Base-by-base conservation (phyloP, 164 flowering plant genomes). In the Liriodendron chinense region DNA sequence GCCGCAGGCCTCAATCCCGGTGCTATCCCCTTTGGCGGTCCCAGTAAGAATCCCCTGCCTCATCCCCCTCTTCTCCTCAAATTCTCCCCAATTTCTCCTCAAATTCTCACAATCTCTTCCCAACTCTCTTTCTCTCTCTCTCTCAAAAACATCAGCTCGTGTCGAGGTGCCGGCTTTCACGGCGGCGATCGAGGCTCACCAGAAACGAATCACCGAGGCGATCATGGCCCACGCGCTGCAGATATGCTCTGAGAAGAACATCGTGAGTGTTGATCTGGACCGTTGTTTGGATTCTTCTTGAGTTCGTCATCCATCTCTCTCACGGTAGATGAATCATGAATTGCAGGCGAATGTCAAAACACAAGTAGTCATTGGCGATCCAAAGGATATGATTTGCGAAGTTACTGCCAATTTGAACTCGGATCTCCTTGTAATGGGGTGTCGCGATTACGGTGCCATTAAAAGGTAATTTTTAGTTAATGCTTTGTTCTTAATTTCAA, bases 341-440 rank as follows among this genome's bases (percentile, higher is more conserved):
- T 47, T 62, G 47, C 74, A 94, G 98, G 90, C 76, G 50, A 83
- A 80, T 71, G 88, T 86, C 20, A 87, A 87, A 47, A 89, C 90
- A 0, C 75, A 83, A 50, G 91, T 91, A 50, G 86, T 90, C 21
- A 73, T 88, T 72, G 97, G 97, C 23, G 91, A 94, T 79, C 89
- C 98, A 10, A 94, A 87, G 86, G 92, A 91, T 71, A 83, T 87
- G 82, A 90, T 94, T 25, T 91, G 97, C 79, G 94, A 94, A 72
- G 82, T 74, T 53, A 83, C 79, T 34, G 91, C 88, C 68, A 84
- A 85, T 5, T 50, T 89, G 81, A 83, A 89, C 56, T 97, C 93
- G 23, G 96, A 94, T 84, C 77, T 94, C 72, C 92, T 94, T 61
- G 97, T 94, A 18, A 91, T 92, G 91, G 98, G 97, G 1, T 89